phyloP scores from a whole-genome alignment of 139 green algal species.

The Axilococcus clingmanii region DNA sequence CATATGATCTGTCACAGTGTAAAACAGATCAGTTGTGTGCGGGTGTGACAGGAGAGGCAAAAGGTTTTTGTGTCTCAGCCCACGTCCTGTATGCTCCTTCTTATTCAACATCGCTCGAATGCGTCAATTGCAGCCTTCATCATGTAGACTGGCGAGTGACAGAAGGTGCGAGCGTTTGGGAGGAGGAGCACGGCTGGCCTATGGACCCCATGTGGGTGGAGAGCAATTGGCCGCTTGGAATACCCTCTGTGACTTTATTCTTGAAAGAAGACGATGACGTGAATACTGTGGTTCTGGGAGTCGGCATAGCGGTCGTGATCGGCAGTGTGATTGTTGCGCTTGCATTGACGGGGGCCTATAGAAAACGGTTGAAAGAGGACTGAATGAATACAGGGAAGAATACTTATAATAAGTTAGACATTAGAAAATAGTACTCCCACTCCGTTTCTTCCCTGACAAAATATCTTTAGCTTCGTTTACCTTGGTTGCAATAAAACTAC shows the following conservation, averaged over 20 bases:
- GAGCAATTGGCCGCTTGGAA: slow-evolving; percentile 46
- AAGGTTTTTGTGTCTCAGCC: slow-evolving; percentile 36
- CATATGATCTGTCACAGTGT: slow-evolving; percentile 10
- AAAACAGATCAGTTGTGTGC: slow-evolving; percentile 9
- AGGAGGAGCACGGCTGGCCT: slow-evolving; percentile 37
- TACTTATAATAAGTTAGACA: background rate
- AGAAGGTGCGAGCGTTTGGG: slow-evolving; percentile 24
- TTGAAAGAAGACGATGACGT: slow-evolving; percentile 20
- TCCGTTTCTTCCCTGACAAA: slow-evolving; percentile 71
- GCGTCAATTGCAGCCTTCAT: slow-evolving; percentile 10
- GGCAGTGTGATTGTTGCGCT: background rate
- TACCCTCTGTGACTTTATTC: slow-evolving; percentile 38
- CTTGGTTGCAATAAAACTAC: slow-evolving; percentile 86
- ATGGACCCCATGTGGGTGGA: slow-evolving; percentile 54
- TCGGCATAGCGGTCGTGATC: slow-evolving; percentile 1
- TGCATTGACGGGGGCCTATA: background rate
- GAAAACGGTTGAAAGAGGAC: slow-evolving; percentile 8
- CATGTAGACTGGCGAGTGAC: slow-evolving; percentile 14
- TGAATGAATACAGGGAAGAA: slow-evolving; percentile 2
- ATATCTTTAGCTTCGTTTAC: slow-evolving; percentile 98
- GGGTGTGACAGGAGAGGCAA: slow-evolving; percentile 4
- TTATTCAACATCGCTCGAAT: slow-evolving; percentile 35
- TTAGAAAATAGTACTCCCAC: slow-evolving; percentile 31
- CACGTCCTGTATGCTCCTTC: slow-evolving; percentile 42
- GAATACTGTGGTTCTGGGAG: slow-evolving; percentile 7